These are phyloP conservation scores for Penicillium mononematosum DNA, from an alignment of 495 filamentous ascomycete genomes.

Conservation along the genomic window DNA sequence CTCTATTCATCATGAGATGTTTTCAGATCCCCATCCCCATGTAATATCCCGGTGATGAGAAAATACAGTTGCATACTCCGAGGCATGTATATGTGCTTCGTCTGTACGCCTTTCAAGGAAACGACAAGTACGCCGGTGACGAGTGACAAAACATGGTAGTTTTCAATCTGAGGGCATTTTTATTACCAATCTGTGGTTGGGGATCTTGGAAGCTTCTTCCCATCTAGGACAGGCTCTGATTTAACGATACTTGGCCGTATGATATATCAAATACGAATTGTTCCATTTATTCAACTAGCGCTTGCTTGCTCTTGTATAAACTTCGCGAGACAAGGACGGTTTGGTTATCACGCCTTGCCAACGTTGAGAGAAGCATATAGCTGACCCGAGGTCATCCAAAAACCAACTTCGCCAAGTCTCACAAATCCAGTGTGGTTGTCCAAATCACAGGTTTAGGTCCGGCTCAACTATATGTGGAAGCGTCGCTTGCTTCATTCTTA, in stretches of 20 bases:
- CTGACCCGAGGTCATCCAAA: not conserved
- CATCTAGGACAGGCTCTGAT: too few relatives aligned
- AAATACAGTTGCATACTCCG: conserved; percentile 23
- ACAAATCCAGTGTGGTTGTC: not conserved
- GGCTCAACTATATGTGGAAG: not conserved
- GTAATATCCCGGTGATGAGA: conserved; percentile 26
- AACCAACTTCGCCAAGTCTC: not conserved
- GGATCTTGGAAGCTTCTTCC: not conserved
- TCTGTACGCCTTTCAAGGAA: conserved; percentile 28
- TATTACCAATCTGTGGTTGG: not conserved
- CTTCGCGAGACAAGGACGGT: not conserved
- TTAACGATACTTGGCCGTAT: too few relatives aligned
- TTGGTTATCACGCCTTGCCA: not conserved
- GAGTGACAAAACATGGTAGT: conserved; percentile 34
- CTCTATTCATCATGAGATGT: not conserved
- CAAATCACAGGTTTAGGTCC: not conserved
- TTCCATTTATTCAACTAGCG: not conserved
- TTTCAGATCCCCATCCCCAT: not conserved
- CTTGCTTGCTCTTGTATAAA: not conserved
- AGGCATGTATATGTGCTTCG: conserved; percentile 26
- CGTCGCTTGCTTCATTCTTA: not conserved
- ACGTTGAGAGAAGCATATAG: not conserved
- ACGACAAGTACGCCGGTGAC: conserved; percentile 31
- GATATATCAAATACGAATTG: not conserved
- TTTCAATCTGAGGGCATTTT: conserved; percentile 29